Percentiles rank a stretch among this genome's conserved stretches.
Conservation (phyloP, 768 basidiomycete genomes). For the Favolaschia claudopus region DNA sequence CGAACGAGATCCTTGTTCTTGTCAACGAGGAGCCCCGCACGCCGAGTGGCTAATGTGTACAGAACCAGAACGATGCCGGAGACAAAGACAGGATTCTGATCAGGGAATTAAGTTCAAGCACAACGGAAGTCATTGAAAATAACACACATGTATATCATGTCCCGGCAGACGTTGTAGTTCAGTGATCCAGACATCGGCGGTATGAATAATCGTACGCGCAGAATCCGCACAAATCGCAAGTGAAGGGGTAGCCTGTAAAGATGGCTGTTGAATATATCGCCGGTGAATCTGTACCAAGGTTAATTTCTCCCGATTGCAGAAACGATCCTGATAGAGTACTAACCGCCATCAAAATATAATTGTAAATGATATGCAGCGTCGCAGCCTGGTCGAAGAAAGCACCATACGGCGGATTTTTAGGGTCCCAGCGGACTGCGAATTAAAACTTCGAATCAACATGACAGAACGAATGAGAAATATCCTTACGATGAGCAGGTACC, state of each 20-base stretch:
- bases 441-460: too few relatives aligned
- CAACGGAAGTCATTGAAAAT: not conserved
- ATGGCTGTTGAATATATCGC: slow-evolving; percentile 25
- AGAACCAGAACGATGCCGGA: not conserved
- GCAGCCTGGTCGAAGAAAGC: slow-evolving; percentile 49
- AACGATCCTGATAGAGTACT: slow-evolving; percentile 70
- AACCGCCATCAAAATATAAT: slow-evolving; percentile 57
- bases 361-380: slow-evolving; percentile 46
- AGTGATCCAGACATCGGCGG: not conserved
- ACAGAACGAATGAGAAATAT: not conserved
- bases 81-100: not conserved
- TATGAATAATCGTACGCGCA: slow-evolving; percentile 1
- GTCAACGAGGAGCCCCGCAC: not conserved
- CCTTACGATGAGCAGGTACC: slow-evolving; percentile 51
- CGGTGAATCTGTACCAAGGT: not conserved
- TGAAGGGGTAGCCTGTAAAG: not conserved
- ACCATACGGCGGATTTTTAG: slow-evolving; percentile 35
- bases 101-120: too few relatives aligned
- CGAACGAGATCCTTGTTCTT: slow-evolving; percentile 5
- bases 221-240: not conserved
- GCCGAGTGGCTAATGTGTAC: not conserved
- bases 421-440: slow-evolving; percentile 47
- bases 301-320: slow-evolving; percentile 47
- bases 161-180: not conserved
- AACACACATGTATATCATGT: not conserved